phyloP scores from a whole-genome alignment of 139 green algal genomes.

The Raphidocelis subcapitata region DNA sequence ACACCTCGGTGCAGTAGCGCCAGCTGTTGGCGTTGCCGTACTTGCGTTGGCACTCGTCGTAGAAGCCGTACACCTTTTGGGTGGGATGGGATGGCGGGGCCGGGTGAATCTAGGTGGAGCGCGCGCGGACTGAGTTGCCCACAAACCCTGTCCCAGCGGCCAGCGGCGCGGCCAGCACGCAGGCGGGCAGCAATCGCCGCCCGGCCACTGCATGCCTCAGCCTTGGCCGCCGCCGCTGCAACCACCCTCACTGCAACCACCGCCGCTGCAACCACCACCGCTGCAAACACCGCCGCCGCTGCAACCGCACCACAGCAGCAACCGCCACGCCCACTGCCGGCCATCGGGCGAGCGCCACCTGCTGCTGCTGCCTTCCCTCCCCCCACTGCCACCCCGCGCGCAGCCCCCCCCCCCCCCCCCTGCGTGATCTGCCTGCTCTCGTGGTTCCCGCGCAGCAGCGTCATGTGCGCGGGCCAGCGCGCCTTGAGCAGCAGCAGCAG shows the following conservation, averaged over 20 bases:
- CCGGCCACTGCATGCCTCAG: too few relatives aligned
- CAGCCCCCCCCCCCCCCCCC: conserved; percentile 33
- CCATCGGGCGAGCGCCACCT: too few relatives aligned
- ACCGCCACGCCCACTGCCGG: neutral
- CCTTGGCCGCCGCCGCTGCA: neutral
- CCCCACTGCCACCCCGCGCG: too few relatives aligned
- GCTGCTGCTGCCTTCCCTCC: neutral
- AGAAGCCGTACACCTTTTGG: conserved; percentile 93
- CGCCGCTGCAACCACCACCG: neutral
- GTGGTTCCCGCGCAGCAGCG: conserved; percentile 97
- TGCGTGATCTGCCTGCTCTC: conserved; percentile 99
- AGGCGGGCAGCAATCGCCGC: too few relatives aligned
- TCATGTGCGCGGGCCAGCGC: conserved; percentile 93
- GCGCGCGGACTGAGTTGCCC: too few relatives aligned
- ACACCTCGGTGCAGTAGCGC: conserved; percentile 99
- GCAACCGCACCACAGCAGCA: neutral
- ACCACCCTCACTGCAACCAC: neutral
- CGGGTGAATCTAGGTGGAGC: too few relatives aligned
- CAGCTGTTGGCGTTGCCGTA: conserved; percentile 98
- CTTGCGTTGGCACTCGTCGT: conserved; percentile 98
- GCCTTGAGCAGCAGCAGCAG: conserved; percentile 98
- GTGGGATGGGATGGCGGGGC: neutral
- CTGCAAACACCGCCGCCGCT: neutral
- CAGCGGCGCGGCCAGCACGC: too few relatives aligned
- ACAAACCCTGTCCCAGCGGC: too few relatives aligned